Evolutionary conservation across 2,329 filamentous ascomycete species (phyloP).

Genomic region (Colletotrichum sp.): DNA sequence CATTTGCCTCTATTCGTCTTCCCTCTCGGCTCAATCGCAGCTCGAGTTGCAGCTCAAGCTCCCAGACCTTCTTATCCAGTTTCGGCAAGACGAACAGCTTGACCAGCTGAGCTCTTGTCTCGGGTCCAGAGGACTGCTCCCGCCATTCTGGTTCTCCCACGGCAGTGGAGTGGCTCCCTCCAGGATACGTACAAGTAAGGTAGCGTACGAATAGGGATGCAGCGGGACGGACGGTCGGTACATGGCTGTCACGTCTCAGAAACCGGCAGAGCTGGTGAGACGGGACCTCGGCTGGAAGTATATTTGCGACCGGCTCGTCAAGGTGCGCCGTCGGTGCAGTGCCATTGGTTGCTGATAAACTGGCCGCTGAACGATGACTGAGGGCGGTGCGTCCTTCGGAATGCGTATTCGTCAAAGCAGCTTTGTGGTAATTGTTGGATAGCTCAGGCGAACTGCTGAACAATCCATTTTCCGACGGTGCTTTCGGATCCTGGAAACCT

Average conservation of each 20-base stretch:
- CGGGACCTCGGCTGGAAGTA: background rate
- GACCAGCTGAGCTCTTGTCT: background rate
- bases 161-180: background rate
- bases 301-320: background rate
- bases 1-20: background rate
- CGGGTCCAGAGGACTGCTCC: background rate
- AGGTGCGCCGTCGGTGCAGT: background rate
- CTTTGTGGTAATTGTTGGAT: background rate
- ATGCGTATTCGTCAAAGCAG: background rate
- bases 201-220: background rate
- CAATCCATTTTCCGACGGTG: background rate
- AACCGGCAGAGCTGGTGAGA: background rate
- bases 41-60: background rate
- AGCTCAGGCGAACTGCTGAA: background rate
- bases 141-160: background rate
- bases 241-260: slow-evolving; percentile 2
- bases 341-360: background rate
- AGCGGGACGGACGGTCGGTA: background rate
- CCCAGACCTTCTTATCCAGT: background rate
- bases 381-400: background rate
- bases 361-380: background rate
- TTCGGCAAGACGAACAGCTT: background rate
- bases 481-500: background rate
- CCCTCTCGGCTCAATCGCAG: background rate
- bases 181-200: background rate